Base-by-base conservation (phyloP, 2,329 filamentous ascomycete genomes). In the Falciphora oryzae region DNA sequence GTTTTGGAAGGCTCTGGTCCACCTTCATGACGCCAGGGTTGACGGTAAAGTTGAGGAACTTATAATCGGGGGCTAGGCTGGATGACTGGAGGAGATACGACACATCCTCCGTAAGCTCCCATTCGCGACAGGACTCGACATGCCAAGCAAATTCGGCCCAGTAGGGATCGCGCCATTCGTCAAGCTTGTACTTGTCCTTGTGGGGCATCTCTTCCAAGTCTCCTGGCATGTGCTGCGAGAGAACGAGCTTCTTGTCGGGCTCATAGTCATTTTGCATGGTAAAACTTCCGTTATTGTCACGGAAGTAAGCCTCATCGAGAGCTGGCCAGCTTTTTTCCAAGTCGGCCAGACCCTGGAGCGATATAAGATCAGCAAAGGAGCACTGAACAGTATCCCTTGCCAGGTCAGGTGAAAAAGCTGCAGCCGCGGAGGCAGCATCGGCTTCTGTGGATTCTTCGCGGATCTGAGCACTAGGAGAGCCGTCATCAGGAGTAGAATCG, bases 101-200 rank as follows among this genome's bases (percentile, higher is more conserved):
- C 2, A 77, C 78, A 35, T 72, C 66, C 10, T 67, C 65, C 4
- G 79, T 79, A 62, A 78, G 71, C 68, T 86, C 84, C 76, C 83
- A 80, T 25, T 74, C 73, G 38, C 76, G 73, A 62, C 80, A 81
- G 11, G 75, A 75, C 35, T 77, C 74, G 56, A 82, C 69, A 50
- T 73, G 66, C 29, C 67, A 67, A 35, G 69, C 67, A 63, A 79
- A 78, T 25, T 66, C 66, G 18, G 69, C 71, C 59, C 69, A 73
- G 14, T 68, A 65, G 44, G 69, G 66, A 65, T 75, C 73, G 7
- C 66, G 64, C 71, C 71, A 74, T 25, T 65, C 66, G 11, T 69
- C 69, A 4, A 63, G 64, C 44, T 67, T 67, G 62, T 65, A 67
- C 25, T 65, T 68, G 8, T 68, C 67, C 38, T 67, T 68, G 63